phyloP scores from a whole-genome alignment of 352 stramenopile genomes.

The Phytophthora melonis region DNA sequence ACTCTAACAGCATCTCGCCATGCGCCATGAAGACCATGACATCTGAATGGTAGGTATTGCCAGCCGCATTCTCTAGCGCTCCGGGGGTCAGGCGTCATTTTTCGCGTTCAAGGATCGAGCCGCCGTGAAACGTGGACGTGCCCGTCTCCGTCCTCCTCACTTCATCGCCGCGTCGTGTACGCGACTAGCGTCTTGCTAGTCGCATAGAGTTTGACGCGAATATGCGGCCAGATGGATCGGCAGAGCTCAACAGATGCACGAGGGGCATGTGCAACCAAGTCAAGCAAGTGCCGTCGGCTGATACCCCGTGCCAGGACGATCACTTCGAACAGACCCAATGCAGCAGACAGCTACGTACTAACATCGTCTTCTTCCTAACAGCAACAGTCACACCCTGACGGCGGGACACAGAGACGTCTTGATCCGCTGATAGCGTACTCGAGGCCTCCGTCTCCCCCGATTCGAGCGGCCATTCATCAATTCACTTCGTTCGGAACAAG shows the following conservation, averaged over 20 bases:
- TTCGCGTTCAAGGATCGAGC: conserved; percentile 17
- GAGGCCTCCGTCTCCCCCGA: too few relatives aligned
- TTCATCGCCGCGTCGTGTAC: conserved; percentile 19
- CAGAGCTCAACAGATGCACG: conserved; percentile 30
- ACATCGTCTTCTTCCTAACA: not conserved
- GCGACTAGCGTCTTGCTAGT: conserved; percentile 27
- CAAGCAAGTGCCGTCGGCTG: conserved; percentile 4
- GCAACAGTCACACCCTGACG: conserved; percentile 18
- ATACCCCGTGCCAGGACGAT: conserved; percentile 21
- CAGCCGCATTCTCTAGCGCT: too few relatives aligned
- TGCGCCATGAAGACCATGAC: too few relatives aligned
- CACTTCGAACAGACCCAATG: conserved; percentile 14
- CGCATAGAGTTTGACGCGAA: conserved; percentile 12
- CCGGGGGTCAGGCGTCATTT: not conserved
- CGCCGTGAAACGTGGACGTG: not conserved
- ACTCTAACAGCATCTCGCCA: too few relatives aligned
- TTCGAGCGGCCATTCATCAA: conserved; percentile 17
- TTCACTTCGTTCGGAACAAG: conserved; percentile 17
- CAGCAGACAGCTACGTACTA: not conserved
- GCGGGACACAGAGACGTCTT: conserved; percentile 11
- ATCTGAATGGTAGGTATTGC: too few relatives aligned
- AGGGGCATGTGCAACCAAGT: conserved; percentile 19
- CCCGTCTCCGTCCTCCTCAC: conserved; percentile 16
- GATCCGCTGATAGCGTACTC: not conserved
- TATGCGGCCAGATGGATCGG: conserved; percentile 21